Evolutionary conservation across 345 rosid species (phyloP).

Genomic region (Microcos paniculata): DNA sequence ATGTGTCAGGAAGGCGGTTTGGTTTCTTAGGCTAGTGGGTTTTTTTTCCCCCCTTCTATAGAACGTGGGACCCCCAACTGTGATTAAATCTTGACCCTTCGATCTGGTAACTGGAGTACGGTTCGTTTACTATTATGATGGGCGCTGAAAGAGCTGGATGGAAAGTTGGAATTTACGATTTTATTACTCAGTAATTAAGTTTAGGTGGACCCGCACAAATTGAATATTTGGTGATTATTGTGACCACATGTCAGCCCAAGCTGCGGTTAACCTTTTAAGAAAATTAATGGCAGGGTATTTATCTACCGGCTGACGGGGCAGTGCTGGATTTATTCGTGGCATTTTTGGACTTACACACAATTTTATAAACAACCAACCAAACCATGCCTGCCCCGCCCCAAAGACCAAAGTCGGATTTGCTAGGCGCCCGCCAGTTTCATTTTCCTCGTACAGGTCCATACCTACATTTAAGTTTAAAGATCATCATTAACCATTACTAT

Average conservation of each 20-base stretch:
- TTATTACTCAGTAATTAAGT: too few relatives aligned
- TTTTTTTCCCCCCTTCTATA: background rate
- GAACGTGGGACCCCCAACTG: constrained; percentile 12
- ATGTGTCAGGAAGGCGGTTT: constrained; percentile 13
- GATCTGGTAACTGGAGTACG: background rate
- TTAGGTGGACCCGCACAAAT: background rate
- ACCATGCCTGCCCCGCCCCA: too few relatives aligned
- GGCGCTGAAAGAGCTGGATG: background rate
- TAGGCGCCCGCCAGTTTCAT: too few relatives aligned
- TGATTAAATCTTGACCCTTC: background rate
- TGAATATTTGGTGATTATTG: background rate
- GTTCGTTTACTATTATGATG: background rate
- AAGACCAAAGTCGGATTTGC: too few relatives aligned
- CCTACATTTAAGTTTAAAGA: too few relatives aligned
- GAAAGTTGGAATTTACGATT: background rate
- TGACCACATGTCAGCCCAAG: background rate
- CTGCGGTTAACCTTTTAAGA: background rate
- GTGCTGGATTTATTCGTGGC: background rate
- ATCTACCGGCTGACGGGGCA: background rate
- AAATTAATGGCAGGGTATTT: background rate
- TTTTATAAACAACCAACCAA: too few relatives aligned
- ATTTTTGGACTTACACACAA: background rate
- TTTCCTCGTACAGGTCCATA: too few relatives aligned
- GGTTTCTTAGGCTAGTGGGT: constrained; percentile 31
- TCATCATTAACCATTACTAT: too few relatives aligned